Evolutionary conservation across 2,329 filamentous ascomycete species (phyloP).

Genomic region (Aspergillus clavatus): DNA sequence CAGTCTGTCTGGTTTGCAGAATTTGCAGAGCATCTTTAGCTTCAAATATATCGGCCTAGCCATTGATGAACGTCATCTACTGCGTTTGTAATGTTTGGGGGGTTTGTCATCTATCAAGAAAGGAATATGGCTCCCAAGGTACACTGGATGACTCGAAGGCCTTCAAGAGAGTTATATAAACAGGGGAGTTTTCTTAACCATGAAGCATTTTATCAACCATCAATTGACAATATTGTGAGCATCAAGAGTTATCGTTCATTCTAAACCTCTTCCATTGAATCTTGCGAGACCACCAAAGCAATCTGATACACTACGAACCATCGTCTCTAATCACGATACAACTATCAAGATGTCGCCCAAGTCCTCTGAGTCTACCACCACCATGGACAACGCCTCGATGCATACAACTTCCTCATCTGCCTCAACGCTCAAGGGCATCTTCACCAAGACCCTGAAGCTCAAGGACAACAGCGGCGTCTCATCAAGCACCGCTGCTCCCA

Average conservation of each 20-base stretch:
- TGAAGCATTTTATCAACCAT: too few relatives aligned
- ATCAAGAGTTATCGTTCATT: too few relatives aligned
- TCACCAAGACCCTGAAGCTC: not conserved
- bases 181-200: too few relatives aligned
- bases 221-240: too few relatives aligned
- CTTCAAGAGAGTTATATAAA: too few relatives aligned
- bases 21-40: not conserved
- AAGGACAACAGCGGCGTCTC: too few relatives aligned
- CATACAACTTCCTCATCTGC: not conserved
- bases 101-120: not conserved
- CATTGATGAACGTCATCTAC: not conserved
- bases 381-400: not conserved
- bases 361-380: not conserved
- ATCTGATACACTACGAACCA: too few relatives aligned
- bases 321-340: too few relatives aligned
- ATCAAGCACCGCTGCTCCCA: too few relatives aligned
- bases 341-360: not conserved
- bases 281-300: not conserved
- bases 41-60: not conserved
- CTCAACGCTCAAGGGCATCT: not conserved
- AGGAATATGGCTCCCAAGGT: too few relatives aligned
- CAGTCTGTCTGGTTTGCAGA: not conserved
- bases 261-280: not conserved
- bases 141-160: too few relatives aligned
- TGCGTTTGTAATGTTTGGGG: not conserved